Base-by-base conservation (phyloP, 192 early-diverging fungal species). In the Gigaspora rosea region DNA sequence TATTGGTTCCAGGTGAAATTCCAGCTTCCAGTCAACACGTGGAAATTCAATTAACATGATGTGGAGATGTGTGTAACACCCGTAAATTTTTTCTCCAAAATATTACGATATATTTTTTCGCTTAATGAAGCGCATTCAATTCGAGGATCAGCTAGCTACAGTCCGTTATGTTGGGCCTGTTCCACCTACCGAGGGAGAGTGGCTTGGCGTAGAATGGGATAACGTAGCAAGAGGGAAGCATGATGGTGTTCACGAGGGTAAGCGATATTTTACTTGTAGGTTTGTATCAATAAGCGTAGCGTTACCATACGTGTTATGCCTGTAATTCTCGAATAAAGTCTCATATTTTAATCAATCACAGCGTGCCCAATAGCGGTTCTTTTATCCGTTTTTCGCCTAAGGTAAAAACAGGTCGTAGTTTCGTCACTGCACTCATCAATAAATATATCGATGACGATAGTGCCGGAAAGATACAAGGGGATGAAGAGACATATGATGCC, bases 131-230 rank as follows among this genome's bases (percentile, higher is more conserved):
- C 82, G 88, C 16, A 80, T 89, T 33, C 86, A 85, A 68, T 54
- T 83, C 3, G 85, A 81, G 12, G 36, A 80, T 41, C 62, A 80
- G 63, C 52, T 77, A 3, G 87, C 85, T 0, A 90, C 88, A 0
- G 71, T 90, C 18, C 82, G 83, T 58, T 90, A 81, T 54, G 79
- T 86, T 73, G 89, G 89, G 16, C 61, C 79, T 3, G 82, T 89
- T 10, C 66, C 80, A 3, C 57, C 69, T 10, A 85, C 86, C 27
- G 80, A 79, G 12, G 85, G 86, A 48, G 83, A 86, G 27, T 91
- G 90, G 90, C 70, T 90, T 35, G 90, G 90, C 11, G 81, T 91
- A 18, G 88, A 91, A 75, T 91, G 90, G 90, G 90, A 91, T 71
- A 83, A 86, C 78, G 77, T 78, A 12, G 67, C 69, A 20, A 81